phyloP scores from a whole-genome alignment of 2,329 filamentous ascomycete species.

The Colletotrichum sp. region DNA sequence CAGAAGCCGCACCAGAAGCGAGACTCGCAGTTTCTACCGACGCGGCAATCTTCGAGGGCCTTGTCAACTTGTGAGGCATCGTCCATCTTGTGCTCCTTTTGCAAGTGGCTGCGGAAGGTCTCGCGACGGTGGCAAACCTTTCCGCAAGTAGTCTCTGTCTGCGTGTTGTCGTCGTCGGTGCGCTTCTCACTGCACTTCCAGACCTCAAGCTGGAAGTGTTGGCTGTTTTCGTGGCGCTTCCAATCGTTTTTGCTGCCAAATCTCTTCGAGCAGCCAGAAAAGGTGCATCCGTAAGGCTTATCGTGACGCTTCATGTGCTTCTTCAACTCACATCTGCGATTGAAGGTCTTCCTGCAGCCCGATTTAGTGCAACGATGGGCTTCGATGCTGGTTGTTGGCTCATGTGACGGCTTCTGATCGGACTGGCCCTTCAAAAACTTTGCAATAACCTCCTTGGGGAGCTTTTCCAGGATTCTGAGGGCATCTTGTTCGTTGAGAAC shows the following conservation, averaged over 20 bases:
- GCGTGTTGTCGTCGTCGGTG: neutral
- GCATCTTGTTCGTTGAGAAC: neutral
- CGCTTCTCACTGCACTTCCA: constrained; percentile 69
- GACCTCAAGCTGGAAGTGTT: constrained; percentile 74
- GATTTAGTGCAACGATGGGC: constrained; percentile 1
- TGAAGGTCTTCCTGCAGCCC: constrained; percentile 52
- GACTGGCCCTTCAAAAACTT: constrained; percentile 34
- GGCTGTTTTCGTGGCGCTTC: constrained; percentile 87
- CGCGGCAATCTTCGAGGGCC: constrained; percentile 58
- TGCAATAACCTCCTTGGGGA: constrained; percentile 26
- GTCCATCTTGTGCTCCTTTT: constrained; percentile 48
- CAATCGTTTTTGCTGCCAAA: constrained; percentile 96
- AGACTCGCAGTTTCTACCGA: constrained; percentile 68
- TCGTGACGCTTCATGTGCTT: constrained; percentile 87
- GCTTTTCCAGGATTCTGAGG: constrained; percentile 25
- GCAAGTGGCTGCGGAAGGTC: constrained; percentile 67
- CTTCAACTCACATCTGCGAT: constrained; percentile 61
- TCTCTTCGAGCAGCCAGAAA: constrained; percentile 67
- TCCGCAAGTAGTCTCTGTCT: constrained; percentile 50
- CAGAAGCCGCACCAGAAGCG: constrained; percentile 94
- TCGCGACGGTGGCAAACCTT: constrained; percentile 64
- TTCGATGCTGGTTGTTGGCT: neutral
- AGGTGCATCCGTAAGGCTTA: constrained; percentile 84
- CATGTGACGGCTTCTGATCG: constrained; percentile 13
- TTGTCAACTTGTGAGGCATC: constrained; percentile 39